Percentiles rank a stretch among this genome's conserved stretches.
phyloP scores from a whole-genome alignment of 2,329 filamentous ascomycete genomes.

The Claviceps citrina region DNA sequence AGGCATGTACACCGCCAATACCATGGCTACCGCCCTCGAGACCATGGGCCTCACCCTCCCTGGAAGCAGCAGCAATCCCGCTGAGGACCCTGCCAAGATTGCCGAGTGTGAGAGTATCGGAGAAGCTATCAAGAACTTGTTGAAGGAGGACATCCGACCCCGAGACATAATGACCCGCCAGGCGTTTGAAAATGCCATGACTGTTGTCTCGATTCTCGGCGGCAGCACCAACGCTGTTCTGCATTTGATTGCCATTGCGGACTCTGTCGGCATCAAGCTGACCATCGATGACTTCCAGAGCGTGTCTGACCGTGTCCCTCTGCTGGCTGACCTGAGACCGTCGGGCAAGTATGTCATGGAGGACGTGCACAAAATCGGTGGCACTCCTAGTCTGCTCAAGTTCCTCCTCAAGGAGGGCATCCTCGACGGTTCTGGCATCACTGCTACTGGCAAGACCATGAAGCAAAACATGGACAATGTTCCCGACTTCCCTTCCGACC shows the following conservation, averaged over 20 bases:
- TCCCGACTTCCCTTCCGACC: conserved; percentile 58
- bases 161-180: conserved; percentile 64
- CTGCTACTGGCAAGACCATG: conserved; percentile 79
- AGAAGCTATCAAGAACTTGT: conserved; percentile 55
- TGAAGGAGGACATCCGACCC: conserved; percentile 63
- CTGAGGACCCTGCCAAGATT: conserved; percentile 55
- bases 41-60: conserved; percentile 80
- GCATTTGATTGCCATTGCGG: conserved; percentile 70
- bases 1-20: conserved; percentile 89
- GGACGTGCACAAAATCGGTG: conserved; percentile 70
- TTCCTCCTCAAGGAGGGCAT: conserved; percentile 71
- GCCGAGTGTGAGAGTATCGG: conserved; percentile 60
- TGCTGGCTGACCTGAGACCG: conserved; percentile 71
- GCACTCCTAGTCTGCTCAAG: conserved; percentile 76
- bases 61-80: conserved; percentile 65
- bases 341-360: conserved; percentile 81
- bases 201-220: conserved; percentile 65
- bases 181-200: conserved; percentile 76
- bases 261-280: conserved; percentile 65
- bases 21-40: conserved; percentile 82
- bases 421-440: conserved; percentile 64
- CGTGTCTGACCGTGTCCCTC: conserved; percentile 63
- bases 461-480: conserved; percentile 70
- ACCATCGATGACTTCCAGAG: conserved; percentile 77
- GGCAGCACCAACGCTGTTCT: conserved; percentile 78